Percentiles rank a stretch among this genome's conserved stretches.
These are phyloP conservation scores for Coelastrella sp. DNA, from an alignment of 139 green algal species.

Conservation along the genomic window DNA sequence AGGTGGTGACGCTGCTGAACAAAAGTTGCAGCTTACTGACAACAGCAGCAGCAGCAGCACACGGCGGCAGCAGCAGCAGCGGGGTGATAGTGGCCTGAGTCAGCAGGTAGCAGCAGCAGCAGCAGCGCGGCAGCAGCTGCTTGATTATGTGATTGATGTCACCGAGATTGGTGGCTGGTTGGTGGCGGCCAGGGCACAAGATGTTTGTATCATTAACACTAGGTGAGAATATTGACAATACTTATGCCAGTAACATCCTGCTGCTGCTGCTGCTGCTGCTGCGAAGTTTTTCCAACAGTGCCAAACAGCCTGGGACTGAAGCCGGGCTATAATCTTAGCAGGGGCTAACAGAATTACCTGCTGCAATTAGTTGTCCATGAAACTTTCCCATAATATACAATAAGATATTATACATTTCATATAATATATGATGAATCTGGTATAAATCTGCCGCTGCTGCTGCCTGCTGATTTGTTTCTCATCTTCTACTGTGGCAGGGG, in stretches of 20 bases:
- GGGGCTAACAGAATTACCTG: too few relatives aligned
- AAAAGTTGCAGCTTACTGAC: neutral
- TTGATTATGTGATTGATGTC: constrained; percentile 8
- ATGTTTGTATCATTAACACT: constrained; percentile 18
- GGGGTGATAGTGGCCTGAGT: neutral
- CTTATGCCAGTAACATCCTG: neutral
- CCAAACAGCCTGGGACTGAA: neutral
- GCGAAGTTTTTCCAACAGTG: neutral
- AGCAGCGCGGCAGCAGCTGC: constrained; percentile 27
- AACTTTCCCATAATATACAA: too few relatives aligned
- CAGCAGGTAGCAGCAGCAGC: constrained; percentile 5
- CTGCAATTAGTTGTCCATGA: too few relatives aligned
- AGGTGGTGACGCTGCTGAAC: neutral
- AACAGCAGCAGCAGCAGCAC: neutral
- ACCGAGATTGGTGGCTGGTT: constrained; percentile 21
- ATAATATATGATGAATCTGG: too few relatives aligned
- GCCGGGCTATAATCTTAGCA: too few relatives aligned
- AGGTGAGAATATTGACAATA: neutral
- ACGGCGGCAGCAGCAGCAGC: constrained; percentile 10
- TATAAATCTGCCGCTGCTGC: neutral
- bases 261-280: neutral
- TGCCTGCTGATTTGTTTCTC: neutral
- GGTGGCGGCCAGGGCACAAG: constrained; percentile 21
- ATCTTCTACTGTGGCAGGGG: constrained; percentile 11
- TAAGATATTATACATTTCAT: too few relatives aligned